Conservation (phyloP, 106 monocot genomes). For the Hemerocallis citrina region DNA sequence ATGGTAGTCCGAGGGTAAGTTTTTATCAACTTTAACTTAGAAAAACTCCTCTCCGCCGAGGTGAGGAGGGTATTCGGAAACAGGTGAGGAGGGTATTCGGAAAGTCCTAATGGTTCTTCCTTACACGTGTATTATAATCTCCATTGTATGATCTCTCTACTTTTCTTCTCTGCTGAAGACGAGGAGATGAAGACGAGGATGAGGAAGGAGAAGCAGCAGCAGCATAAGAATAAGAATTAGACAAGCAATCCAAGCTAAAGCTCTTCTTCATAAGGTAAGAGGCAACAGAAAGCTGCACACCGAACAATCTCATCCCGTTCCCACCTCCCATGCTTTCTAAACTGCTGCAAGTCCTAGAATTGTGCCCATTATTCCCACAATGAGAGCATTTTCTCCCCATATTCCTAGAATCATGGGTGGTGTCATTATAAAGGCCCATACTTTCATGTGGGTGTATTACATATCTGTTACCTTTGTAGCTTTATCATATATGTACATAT, state of each 20-base stretch:
- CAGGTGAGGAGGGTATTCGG: no score
- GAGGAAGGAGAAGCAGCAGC: conserved; percentile 13
- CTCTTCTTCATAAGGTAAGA: conserved; percentile 22
- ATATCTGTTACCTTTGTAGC: no score
- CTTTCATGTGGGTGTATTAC: conserved; percentile 1
- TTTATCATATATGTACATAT: background rate
- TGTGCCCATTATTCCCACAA: conserved; percentile 30
- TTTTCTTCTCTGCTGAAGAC: no score
- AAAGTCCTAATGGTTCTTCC: no score
- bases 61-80: no score
- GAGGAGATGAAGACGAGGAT: conserved; percentile 28
- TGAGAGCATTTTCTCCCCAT: conserved; percentile 34
- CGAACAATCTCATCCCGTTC: conserved; percentile 18
- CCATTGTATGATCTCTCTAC: no score
- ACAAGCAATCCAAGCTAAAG: conserved; percentile 25
- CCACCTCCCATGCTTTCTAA: no score
- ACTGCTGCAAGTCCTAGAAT: conserved; percentile 24
- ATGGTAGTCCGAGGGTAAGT: no score
- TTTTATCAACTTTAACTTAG: no score
- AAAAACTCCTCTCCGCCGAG: no score
- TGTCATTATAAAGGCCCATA: conserved; percentile 6
- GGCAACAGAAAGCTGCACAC: conserved; percentile 19
- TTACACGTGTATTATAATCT: no score
- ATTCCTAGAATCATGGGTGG: background rate
- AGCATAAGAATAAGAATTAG: background rate